Percentiles rank a stretch among this genome's conserved stretches.
phyloP scores from a whole-genome alignment of 768 basidiomycete genomes.

The Phanerochaete sordida region DNA sequence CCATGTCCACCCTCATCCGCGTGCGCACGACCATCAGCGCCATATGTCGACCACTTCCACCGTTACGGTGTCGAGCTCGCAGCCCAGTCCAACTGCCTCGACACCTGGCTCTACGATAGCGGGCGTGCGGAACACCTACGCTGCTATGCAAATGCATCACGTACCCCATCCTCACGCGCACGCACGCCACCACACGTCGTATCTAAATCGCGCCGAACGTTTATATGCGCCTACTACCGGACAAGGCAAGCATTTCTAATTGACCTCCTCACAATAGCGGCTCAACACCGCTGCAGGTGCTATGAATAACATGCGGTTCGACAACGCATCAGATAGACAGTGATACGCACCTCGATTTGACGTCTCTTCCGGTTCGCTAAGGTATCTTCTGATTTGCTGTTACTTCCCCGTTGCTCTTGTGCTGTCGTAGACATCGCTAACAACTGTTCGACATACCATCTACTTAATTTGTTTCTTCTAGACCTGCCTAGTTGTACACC shows the following conservation, averaged over 20 bases:
- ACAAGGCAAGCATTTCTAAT: background rate
- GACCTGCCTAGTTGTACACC: background rate
- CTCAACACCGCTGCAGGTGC: background rate
- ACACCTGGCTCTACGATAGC: background rate
- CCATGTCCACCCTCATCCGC: slow-evolving; percentile 14
- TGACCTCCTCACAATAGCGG: background rate
- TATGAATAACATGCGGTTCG: background rate
- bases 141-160: slow-evolving; percentile 65
- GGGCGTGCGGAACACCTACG: slow-evolving; percentile 52
- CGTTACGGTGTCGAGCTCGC: background rate
- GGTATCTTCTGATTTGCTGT: background rate
- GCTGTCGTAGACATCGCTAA: background rate
- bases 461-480: background rate
- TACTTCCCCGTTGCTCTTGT: background rate
- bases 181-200: slow-evolving; percentile 65
- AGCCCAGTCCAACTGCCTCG: slow-evolving; percentile 6
- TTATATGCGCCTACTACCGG: slow-evolving; percentile 17
- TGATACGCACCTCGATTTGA: background rate
- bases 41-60: background rate
- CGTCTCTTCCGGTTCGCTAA: background rate
- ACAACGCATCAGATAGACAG: background rate
- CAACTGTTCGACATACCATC: too few relatives aligned
- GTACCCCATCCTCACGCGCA: slow-evolving; percentile 80
- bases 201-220: slow-evolving; percentile 34
- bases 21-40: slow-evolving; percentile 13